Evolutionary conservation across 148 eudicot genomes (phyloP).

Genomic region (Polygonum aviculare): DNA sequence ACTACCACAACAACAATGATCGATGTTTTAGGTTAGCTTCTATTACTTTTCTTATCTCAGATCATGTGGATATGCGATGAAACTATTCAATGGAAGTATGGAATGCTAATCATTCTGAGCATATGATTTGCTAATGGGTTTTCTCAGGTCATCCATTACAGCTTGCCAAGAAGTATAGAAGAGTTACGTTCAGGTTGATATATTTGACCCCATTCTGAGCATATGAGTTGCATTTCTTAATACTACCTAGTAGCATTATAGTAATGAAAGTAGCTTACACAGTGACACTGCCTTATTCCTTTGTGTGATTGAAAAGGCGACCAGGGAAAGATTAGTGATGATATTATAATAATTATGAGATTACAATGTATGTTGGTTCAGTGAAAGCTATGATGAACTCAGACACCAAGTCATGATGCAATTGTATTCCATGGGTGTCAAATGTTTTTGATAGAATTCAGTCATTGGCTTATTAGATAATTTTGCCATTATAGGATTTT

Average conservation of each 20-base stretch:
- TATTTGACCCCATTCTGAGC: too few species aligned
- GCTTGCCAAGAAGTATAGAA: slow-evolving; percentile 94
- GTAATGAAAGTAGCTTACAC: too few species aligned
- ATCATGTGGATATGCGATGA: background rate
- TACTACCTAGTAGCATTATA: too few species aligned
- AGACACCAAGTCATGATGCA: background rate
- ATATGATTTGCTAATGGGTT: background rate
- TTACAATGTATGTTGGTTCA: background rate
- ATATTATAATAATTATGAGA: background rate
- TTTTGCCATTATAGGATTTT: too few species aligned
- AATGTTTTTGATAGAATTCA: too few species aligned
- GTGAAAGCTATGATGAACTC: too few species aligned
- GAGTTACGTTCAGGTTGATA: slow-evolving; percentile 90
- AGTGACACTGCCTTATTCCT: background rate
- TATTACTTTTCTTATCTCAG: slow-evolving; percentile 2
- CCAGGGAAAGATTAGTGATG: background rate
- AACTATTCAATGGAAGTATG: background rate
- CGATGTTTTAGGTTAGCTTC: background rate
- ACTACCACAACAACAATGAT: background rate
- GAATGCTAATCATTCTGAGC: background rate
- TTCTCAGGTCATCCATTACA: slow-evolving; percentile 84
- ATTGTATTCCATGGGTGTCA: background rate
- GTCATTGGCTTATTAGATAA: background rate
- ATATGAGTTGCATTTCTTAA: too few species aligned
- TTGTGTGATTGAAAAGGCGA: background rate